These are phyloP conservation scores for Boletus tylopilopsis DNA, from an alignment of 768 basidiomycete species.

Conservation along the genomic window DNA sequence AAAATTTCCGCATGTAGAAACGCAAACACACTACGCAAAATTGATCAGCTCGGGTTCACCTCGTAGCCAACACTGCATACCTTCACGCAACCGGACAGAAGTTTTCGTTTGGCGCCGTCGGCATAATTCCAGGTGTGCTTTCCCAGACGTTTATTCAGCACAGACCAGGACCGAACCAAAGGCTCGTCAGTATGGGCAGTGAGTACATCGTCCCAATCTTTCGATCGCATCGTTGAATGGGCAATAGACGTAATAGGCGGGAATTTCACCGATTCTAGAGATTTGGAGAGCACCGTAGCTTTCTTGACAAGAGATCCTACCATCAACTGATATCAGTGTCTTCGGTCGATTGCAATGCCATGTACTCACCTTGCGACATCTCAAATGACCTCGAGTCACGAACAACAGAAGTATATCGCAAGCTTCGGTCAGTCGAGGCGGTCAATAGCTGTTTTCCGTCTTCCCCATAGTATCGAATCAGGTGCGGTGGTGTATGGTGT, in stretches of 20 bases:
- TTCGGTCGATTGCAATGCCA: neutral
- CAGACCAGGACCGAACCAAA: constrained; percentile 84
- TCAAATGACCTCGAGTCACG: constrained; percentile 94
- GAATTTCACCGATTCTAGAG: constrained; percentile 79
- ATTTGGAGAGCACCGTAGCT: constrained; percentile 71
- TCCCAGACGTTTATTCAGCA: constrained; percentile 77
- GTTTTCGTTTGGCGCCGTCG: constrained; percentile 46
- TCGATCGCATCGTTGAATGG: constrained; percentile 74
- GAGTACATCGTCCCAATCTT: constrained; percentile 97
- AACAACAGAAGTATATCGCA: constrained; percentile 89
- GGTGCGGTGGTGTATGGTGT: constrained; percentile 85
- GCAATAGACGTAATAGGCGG: constrained; percentile 76
- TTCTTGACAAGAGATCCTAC: constrained; percentile 81
- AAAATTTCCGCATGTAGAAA: constrained; percentile 96
- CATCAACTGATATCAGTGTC: constrained; percentile 2
- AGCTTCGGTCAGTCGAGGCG: constrained; percentile 82
- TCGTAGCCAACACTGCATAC: constrained; percentile 35
- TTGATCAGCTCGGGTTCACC: neutral
- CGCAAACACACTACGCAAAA: constrained; percentile 63
- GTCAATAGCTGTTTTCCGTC: constrained; percentile 94
- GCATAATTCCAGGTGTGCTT: constrained; percentile 65
- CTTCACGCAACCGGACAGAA: constrained; percentile 62
- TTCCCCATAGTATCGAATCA: constrained; percentile 94
- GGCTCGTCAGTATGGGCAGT: constrained; percentile 86
- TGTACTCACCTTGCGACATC: constrained; percentile 75